These are phyloP conservation scores for Vanilla planifolia DNA, from an alignment of 106 monocot species.

Conservation along the genomic window DNA sequence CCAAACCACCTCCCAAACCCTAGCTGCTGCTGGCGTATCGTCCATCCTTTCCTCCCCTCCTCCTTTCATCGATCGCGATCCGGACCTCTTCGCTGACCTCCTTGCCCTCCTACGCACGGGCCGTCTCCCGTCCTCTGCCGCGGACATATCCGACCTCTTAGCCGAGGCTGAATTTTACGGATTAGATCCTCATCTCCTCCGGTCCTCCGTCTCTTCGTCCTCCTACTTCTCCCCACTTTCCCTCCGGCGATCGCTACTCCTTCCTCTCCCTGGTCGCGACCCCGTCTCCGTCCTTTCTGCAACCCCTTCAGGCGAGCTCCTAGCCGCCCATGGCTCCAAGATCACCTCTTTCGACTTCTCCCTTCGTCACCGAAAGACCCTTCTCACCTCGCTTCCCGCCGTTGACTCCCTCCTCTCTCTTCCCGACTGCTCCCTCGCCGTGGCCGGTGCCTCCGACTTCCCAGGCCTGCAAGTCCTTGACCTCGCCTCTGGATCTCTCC, in stretches of 20 bases:
- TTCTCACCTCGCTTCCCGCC: constrained; percentile 47
- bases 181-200: constrained; percentile 22
- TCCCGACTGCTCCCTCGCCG: constrained; percentile 7
- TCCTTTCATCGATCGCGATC: constrained; percentile 63
- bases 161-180: constrained; percentile 44
- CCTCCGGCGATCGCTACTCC: constrained; percentile 13
- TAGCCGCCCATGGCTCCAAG: constrained; percentile 40
- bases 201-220: constrained; percentile 12
- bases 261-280: constrained; percentile 40
- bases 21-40: constrained; percentile 28
- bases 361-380: constrained; percentile 30
- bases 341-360: constrained; percentile 56
- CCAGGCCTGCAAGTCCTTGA: constrained; percentile 38
- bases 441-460: constrained; percentile 49
- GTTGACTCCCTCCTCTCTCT: constrained; percentile 47
- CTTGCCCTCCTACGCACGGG: constrained; percentile 35
- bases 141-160: constrained; percentile 24
- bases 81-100: constrained; percentile 39
- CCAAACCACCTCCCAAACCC: constrained; percentile 53
- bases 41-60: constrained; percentile 31
- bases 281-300: constrained; percentile 24
- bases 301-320: constrained; percentile 25
- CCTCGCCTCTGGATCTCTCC: constrained; percentile 15
- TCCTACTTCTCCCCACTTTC: constrained; percentile 30
- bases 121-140: constrained; percentile 15